Evolutionary conservation across 352 stramenopile species (phyloP).

Genomic region (Thraustochytrium sp.): DNA sequence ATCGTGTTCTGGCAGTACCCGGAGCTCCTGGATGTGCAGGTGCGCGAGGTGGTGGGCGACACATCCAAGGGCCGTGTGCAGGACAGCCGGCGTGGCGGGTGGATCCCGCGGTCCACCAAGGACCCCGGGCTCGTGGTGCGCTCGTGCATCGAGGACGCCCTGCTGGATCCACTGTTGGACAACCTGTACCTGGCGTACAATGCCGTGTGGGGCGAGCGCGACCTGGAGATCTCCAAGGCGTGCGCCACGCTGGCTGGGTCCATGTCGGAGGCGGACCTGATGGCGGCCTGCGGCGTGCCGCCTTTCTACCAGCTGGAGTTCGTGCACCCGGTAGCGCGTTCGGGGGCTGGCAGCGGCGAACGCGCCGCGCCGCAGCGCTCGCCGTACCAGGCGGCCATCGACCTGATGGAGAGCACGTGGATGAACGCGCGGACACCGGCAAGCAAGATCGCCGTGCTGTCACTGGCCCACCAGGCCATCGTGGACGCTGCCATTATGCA

Average conservation of each 20-base stretch:
- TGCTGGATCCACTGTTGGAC: conserved; percentile 28
- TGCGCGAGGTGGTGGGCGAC: conserved; percentile 13
- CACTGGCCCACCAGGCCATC: background rate
- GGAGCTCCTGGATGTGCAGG: background rate
- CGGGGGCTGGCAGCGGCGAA: background rate
- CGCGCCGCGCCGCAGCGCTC: background rate
- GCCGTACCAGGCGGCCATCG: conserved; percentile 4
- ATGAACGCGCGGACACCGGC: background rate
- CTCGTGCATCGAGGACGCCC: conserved; percentile 12
- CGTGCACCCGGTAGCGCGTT: background rate
- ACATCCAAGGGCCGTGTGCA: conserved; percentile 9
- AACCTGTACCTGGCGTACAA: conserved; percentile 25
- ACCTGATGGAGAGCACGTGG: background rate
- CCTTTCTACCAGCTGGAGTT: conserved; percentile 26
- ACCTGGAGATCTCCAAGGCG: background rate
- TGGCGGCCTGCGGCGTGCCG: background rate
- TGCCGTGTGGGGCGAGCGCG: background rate
- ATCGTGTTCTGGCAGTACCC: conserved; percentile 9
- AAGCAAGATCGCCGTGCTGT: conserved; percentile 11
- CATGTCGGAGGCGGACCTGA: background rate
- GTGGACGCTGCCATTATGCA: conserved; percentile 28
- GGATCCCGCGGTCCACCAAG: conserved; percentile 11
- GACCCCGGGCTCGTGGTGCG: background rate
- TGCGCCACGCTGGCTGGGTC: background rate
- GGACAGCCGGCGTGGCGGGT: background rate